Evolutionary conservation across 2,329 filamentous ascomycete genomes (phyloP), one percentile per base, ranked within the genome.

Genomic region (Cytospora piceae): DNA sequence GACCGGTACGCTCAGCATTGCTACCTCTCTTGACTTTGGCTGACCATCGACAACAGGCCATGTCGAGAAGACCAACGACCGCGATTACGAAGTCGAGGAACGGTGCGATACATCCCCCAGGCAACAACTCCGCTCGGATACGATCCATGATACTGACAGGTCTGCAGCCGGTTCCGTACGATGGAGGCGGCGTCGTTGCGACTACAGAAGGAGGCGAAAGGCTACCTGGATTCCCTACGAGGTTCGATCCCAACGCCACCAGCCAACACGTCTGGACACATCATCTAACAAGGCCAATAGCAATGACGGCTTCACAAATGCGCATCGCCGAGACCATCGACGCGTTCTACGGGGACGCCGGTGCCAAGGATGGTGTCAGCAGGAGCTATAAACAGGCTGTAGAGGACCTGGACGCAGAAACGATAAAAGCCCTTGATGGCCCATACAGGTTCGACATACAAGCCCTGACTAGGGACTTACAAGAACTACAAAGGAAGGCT

Each of bases 291-390:
- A 29, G 20, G 49, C 9, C 20, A 63, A 70, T 71, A 93, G 94
- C 95, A 71, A 99, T 99, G 95, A 99, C 95, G 20, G 94, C 95
- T 61, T 97, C 94, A 62, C 95, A 99, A 80, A 98, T 99, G 94
- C 90, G 94, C 75, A 98, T 99, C 77, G 95, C 95, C 70, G 95
- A 99, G 79, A 99, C 95, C 24, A 99, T 99, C 79, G 95, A 99
- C 80, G 95, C 95, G 51, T 99, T 99, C 79, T 99, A 99, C 80
- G 95, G 95, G 64, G 95, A 99, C 76, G 90, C 94, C 1, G 96
- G 96, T 60, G 93, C 95, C 59, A 92, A 89, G 73, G 96, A 99
- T 76, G 95, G 95, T 64, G 95, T 99, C 66, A 96, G 92, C 79
- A 87, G 94, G 76, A 96, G 92, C 77, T 99, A 99, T 82, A 99